Evolutionary conservation across 208 protist species (phyloP), one percentile per base, ranked within the genome.

Genomic region (Leishmania guyanensis): DNA sequence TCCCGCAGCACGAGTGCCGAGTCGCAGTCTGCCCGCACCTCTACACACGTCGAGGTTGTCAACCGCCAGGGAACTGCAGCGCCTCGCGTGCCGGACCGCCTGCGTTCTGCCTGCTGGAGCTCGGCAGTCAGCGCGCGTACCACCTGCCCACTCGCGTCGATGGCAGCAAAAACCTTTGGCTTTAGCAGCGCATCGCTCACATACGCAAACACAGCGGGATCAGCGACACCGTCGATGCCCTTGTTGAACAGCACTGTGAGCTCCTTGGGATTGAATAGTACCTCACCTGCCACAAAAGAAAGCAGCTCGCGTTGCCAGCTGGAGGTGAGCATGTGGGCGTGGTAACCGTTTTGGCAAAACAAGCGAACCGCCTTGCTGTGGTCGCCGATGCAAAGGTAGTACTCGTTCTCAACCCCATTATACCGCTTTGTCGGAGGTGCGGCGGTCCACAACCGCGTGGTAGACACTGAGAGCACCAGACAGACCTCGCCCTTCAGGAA

Each of bases 141-240:
- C 17, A 46, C 8, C 16, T 65, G 39, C 62, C 78, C 48, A 5
- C 82, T 51, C 12, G 33, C 43, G n/a, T 82, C 70, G 10, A 58
- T 36, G 26, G 29, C 36, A 48, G 16, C 12, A 46, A 88, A 84
- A 1, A 84, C 78, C 0, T 48, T 53, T 8, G 90, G 90, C 64
- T 89, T 90, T 17, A 91, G 80, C 43, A 93, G 76, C 0, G 84
- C 76, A 48, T 93, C 89, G 73, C 92, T 93, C 46, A 95, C 64
- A 26, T 88, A 74, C 16, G 84, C 87, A 20, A 93, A 78, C 17
- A 82, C 89, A 17, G 60, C 66, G 3, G 91, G 93, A 22, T 92
- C 86, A n/a, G 94, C 58, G 4, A 88, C 85, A 12, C 86, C 68
- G 66, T 94, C 89, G 36, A 91, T 65, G 50, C 85, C 84, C 43